phyloP scores from a whole-genome alignment of 306 rosid species.

The Rosa lucieae region DNA sequence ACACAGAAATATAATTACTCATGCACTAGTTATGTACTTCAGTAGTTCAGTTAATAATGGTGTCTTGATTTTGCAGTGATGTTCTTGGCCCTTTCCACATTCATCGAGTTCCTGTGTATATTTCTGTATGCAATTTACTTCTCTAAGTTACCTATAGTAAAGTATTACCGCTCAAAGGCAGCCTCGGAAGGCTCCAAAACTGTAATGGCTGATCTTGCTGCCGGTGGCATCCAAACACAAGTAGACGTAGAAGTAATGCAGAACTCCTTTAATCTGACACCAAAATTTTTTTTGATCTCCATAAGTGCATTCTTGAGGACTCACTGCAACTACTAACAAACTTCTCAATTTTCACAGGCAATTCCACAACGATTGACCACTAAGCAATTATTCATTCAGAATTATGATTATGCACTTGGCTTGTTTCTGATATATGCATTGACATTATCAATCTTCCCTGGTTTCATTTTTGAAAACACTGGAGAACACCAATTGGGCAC shows the following conservation, averaged over 20 bases:
- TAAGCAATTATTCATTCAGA: slow-evolving; percentile 48
- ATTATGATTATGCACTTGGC: slow-evolving; percentile 57
- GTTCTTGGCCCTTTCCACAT: slow-evolving; percentile 54
- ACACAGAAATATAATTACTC: neutral
- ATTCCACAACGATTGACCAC: slow-evolving; percentile 45
- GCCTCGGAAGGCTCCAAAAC: slow-evolving; percentile 85
- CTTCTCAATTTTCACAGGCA: slow-evolving; percentile 35
- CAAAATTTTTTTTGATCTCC: neutral
- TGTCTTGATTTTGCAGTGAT: slow-evolving; percentile 48
- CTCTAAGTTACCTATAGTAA: slow-evolving; percentile 75
- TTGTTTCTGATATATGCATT: slow-evolving; percentile 56
- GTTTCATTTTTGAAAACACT: slow-evolving; percentile 81
- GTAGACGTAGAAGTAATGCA: slow-evolving; percentile 38
- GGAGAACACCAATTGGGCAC: slow-evolving; percentile 73
- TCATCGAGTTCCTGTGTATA: slow-evolving; percentile 60
- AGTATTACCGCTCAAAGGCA: slow-evolving; percentile 74
- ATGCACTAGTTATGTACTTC: neutral
- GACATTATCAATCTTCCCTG: slow-evolving; percentile 83
- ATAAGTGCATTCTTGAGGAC: neutral
- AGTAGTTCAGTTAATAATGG: neutral
- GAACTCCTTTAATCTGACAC: neutral
- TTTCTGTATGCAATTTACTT: slow-evolving; percentile 65
- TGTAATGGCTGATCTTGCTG: slow-evolving; percentile 79
- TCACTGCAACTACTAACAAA: neutral
- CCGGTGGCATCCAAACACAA: slow-evolving; percentile 56